phyloP scores from a whole-genome alignment of 1,284 basidiomycete species.

The Puccinia horiana region DNA sequence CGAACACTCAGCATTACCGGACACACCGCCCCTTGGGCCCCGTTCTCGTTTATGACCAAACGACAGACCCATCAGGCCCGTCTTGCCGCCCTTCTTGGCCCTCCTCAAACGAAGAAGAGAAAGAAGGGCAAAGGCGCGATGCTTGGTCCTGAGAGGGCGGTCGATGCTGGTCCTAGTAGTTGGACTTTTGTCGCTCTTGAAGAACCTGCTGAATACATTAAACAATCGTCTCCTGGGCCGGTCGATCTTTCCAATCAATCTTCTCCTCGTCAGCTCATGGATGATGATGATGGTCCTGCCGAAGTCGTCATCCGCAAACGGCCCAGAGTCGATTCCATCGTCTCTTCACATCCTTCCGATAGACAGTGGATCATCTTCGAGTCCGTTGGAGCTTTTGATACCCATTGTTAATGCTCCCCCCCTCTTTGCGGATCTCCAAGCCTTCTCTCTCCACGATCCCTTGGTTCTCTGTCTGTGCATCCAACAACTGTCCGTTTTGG shows the following conservation, averaged over 20 bases:
- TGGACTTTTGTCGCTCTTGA: constrained; percentile 36
- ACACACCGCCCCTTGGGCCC: constrained; percentile 5
- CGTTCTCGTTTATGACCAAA: constrained; percentile 34
- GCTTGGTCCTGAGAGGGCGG: constrained; percentile 29
- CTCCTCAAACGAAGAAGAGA: not conserved
- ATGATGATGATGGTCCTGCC: not conserved
- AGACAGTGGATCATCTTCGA: constrained; percentile 4
- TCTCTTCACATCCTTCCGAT: not conserved
- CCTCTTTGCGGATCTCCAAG: not conserved
- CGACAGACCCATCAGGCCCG: not conserved
- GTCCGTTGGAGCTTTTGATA: constrained; percentile 2
- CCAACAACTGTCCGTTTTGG: too few relatives aligned
- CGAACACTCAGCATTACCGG: not conserved
- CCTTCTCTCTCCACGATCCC: not conserved
- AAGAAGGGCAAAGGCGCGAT: constrained; percentile 37
- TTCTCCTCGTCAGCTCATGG: not conserved
- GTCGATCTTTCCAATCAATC: not conserved
- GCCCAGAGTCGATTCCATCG: not conserved
- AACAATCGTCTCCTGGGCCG: not conserved
- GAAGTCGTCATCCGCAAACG: not conserved
- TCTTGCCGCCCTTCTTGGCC: not conserved
- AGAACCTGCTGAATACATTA: not conserved
- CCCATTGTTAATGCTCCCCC: constrained; percentile 1
- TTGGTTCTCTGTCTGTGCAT: too few relatives aligned
- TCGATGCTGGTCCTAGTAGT: constrained; percentile 28